Evolutionary conservation across 768 basidiomycete genomes (phyloP).

Genomic region (Candolleomyces eurysporus): DNA sequence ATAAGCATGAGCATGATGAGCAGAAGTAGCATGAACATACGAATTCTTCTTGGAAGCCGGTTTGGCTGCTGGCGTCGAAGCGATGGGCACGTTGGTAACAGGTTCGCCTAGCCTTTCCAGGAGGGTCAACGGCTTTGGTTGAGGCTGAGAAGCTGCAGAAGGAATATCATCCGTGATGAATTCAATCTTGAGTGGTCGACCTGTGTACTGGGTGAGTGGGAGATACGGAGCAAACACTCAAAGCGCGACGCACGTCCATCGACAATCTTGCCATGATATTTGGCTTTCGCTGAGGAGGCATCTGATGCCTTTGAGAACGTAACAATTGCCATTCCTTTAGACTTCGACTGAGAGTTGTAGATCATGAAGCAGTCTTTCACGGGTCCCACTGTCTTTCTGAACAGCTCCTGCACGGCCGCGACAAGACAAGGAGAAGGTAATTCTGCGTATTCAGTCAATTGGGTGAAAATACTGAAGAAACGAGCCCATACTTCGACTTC

Average conservation of each 20-base stretch:
- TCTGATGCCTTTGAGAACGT: slow-evolving; percentile 62
- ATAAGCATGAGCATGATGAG: not conserved
- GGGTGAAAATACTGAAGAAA: not conserved
- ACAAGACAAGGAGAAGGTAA: not conserved
- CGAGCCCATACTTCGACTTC: slow-evolving; percentile 59
- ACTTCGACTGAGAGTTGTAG: slow-evolving; percentile 71
- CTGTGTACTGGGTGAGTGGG: slow-evolving; percentile 28
- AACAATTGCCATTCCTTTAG: slow-evolving; percentile 81
- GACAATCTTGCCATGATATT: slow-evolving; percentile 76
- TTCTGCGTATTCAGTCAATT: slow-evolving; percentile 6
- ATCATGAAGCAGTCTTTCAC: slow-evolving; percentile 68
- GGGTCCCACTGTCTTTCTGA: slow-evolving; percentile 74
- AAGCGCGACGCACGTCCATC: slow-evolving; percentile 52
- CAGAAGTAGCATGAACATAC: not conserved
- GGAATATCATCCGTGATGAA: slow-evolving; percentile 49
- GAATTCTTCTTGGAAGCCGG: slow-evolving; percentile 1
- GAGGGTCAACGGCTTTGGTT: slow-evolving; percentile 11
- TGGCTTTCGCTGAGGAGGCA: slow-evolving; percentile 58
- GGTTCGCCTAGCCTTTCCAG: slow-evolving; percentile 12
- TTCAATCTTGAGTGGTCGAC: slow-evolving; percentile 66
- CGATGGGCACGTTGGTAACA: slow-evolving; percentile 1
- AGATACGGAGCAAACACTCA: not conserved
- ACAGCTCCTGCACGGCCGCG: slow-evolving; percentile 52
- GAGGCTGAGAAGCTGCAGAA: slow-evolving; percentile 14
- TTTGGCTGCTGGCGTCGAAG: not conserved